Evolutionary conservation across 192 early-diverging fungal species (phyloP).

Genomic region (Coemansia sp.): DNA sequence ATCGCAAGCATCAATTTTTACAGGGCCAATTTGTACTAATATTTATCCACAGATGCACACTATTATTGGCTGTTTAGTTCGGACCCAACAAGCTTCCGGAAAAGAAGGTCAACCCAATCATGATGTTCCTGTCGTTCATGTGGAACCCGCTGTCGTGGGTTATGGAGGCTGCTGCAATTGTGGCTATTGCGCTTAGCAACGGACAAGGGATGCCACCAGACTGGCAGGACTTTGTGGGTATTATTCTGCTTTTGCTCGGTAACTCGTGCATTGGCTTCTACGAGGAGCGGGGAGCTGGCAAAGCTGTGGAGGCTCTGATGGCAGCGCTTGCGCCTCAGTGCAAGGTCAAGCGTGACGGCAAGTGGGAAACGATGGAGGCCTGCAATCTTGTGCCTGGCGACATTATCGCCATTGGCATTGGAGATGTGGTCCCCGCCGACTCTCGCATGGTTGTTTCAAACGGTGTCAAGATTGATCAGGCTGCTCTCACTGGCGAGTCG

Average conservation of each 20-base stretch:
- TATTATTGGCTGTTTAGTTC: conserved; percentile 52
- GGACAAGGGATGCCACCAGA: conserved; percentile 67
- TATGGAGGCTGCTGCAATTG: conserved; percentile 85
- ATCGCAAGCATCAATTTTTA: neutral
- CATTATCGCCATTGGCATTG: conserved; percentile 80
- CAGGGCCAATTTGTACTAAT: neutral
- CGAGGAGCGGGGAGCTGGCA: conserved; percentile 88
- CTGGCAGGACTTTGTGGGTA: conserved; percentile 85
- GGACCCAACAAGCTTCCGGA: conserved; percentile 71
- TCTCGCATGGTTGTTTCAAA: conserved; percentile 71
- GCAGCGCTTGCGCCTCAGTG: conserved; percentile 87
- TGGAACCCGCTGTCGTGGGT: conserved; percentile 80
- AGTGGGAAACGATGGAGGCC: conserved; percentile 76
- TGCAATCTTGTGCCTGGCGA: conserved; percentile 83
- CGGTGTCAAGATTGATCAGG: conserved; percentile 69
- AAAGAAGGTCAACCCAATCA: conserved; percentile 75
- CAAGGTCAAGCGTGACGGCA: conserved; percentile 83
- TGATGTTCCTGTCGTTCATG: conserved; percentile 86
- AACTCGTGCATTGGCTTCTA: conserved; percentile 87
- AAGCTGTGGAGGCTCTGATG: conserved; percentile 91
- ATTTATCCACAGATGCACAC: neutral
- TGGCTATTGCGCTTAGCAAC: conserved; percentile 76
- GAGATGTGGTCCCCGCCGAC: conserved; percentile 89
- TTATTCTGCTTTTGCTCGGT: conserved; percentile 73
- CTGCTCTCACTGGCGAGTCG: conserved; percentile 72